Evolutionary conservation across 1,284 basidiomycete species (phyloP).

Genomic region (Cystobasidium sp.): DNA sequence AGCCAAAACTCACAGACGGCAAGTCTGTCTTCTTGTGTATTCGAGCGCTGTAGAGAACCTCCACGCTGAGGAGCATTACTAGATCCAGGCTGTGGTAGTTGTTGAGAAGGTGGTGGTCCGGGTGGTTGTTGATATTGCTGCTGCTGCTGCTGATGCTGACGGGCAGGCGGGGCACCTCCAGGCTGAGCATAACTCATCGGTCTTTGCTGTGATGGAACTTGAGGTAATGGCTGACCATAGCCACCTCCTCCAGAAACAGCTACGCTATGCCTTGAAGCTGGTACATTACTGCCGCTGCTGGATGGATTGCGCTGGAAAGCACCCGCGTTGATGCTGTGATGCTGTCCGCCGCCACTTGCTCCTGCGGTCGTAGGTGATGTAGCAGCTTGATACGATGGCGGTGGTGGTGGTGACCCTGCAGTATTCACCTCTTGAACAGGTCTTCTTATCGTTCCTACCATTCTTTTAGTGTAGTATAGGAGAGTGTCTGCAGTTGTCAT

Average conservation of each 20-base stretch:
- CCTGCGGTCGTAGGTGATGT: neutral
- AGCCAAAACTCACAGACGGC: slow-evolving; percentile 22
- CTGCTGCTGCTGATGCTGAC: slow-evolving; percentile 5
- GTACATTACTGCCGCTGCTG: neutral
- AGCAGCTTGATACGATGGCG: slow-evolving; percentile 32
- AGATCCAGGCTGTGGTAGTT: neutral
- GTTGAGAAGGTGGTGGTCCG: slow-evolving; percentile 10
- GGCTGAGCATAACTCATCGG: slow-evolving; percentile 21
- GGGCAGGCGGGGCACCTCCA: slow-evolving; percentile 20
- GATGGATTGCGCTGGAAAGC: slow-evolving; percentile 17
- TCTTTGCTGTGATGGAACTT: slow-evolving; percentile 3
- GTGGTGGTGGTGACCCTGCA: slow-evolving; percentile 21
- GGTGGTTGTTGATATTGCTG: slow-evolving; percentile 20
- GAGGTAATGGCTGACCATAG: slow-evolving; percentile 12
- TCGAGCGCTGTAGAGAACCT: slow-evolving; percentile 22
- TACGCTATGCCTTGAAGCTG: neutral
- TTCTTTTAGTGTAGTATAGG: neutral
- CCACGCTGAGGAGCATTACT: neutral
- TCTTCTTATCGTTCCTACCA: slow-evolving; percentile 34
- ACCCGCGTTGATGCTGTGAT: slow-evolving; percentile 25
- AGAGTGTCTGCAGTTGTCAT: neutral
- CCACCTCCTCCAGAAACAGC: neutral
- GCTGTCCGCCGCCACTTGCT: slow-evolving; percentile 8
- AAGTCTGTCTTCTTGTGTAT: slow-evolving; percentile 39
- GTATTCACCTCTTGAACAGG: slow-evolving; percentile 12